Base-by-base conservation (phyloP, 306 rosid genomes). In the Prunus fruticosa region DNA sequence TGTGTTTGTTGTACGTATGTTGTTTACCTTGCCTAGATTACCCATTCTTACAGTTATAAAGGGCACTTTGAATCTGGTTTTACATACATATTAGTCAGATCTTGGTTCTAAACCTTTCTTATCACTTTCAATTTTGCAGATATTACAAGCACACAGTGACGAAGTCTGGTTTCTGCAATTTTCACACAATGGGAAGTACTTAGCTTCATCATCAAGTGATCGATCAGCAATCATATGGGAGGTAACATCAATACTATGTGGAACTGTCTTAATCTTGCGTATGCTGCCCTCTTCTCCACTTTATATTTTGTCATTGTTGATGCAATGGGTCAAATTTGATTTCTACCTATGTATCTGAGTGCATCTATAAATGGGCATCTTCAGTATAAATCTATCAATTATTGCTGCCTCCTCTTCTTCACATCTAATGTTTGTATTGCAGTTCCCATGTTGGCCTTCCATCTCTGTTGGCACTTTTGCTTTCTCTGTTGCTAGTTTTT, bases 121-220 rank as follows among this genome's bases (percentile, higher is more conserved):
- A 58, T 72, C 70, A 47, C 80, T 78, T 28, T 60, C 50, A 15
- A 58, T 83, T 57, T 27, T 64, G 49, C 85, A 95, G 98, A 74
- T 90, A 87, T 81, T 96, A 75, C 92, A 89, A 64, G 91, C 79
- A 68, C 99, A 96, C 82, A 84, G 69, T 56, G 96, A 91, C 79
- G 99, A 96, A 82, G 93, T 96, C 62, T 96, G 97, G 99, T 91
- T 87, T 81, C 86, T 96, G 83, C 88, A 91, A 81, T 96, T 96
- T 91, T 96, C 99, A 49, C 96, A 92, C 74, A 77, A 89, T 74
- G 98, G 99, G 57, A 89, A 89, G 63, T 90, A 88, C 89, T 86
- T 96, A 79, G 99, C 99, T 75, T 92, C 99, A 69, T 88, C 99
- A 51, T 96, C 99, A 70, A 90, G 85, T 50, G 98, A 95, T 80